phyloP scores from a whole-genome alignment of 225 moss, liverwort and hornwort species.

The Rhytidiadelphus loreus region DNA sequence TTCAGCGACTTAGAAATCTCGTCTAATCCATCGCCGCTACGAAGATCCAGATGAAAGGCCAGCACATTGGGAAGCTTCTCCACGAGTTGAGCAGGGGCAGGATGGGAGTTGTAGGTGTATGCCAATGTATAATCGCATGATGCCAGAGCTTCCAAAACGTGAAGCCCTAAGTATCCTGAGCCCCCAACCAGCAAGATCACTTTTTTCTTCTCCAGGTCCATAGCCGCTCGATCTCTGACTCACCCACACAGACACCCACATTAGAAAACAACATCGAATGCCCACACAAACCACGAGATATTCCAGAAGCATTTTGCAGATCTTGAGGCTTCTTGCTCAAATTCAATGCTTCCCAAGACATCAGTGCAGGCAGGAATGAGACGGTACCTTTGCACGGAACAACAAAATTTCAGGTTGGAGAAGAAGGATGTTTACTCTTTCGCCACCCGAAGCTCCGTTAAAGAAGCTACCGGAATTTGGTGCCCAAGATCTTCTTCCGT shows the following conservation, averaged over 20 bases:
- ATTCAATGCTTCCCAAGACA: neutral
- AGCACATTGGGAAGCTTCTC: constrained; percentile 22
- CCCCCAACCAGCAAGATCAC: constrained; percentile 73
- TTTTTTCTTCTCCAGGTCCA: constrained; percentile 8
- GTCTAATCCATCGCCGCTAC: constrained; percentile 52
- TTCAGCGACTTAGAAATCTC: constrained; percentile 39
- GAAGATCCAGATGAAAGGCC: constrained; percentile 67
- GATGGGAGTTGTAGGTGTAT: constrained; percentile 55
- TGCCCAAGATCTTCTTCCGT: neutral
- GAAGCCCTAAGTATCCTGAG: constrained; percentile 80
- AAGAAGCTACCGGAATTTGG: neutral
- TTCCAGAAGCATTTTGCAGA: neutral
- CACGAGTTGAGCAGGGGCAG: constrained; percentile 26
- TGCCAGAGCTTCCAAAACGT: constrained; percentile 61
- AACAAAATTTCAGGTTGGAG: neutral
- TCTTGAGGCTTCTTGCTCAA: neutral
- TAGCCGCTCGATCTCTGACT: neutral
- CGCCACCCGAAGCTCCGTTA: neutral
- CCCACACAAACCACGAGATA: neutral
- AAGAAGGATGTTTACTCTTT: neutral
- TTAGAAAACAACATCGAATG: neutral
- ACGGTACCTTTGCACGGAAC: neutral
- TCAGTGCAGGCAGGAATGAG: neutral
- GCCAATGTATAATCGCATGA: constrained; percentile 31
- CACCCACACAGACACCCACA: neutral